A percentile compares a stretch with the other conserved stretches of the same genome.
Evolutionary conservation across 257 asterid species (phyloP).

Genomic region (Solanum acaule): DNA sequence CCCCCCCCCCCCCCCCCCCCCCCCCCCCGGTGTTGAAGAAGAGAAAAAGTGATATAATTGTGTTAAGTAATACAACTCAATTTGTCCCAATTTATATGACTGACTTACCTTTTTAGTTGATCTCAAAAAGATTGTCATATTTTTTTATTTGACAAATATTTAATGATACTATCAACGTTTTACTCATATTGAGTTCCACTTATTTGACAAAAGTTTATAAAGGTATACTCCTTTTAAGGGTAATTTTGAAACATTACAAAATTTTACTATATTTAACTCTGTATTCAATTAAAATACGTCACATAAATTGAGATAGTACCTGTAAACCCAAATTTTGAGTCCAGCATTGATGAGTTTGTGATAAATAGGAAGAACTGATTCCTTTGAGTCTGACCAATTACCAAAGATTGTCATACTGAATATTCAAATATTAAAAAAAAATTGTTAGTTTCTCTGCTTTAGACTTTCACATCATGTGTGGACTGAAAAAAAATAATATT

Average conservation of each 20-base stretch:
- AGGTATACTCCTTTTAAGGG: neutral
- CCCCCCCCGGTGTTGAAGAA: too few relatives aligned
- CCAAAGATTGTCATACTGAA: constrained; percentile 62
- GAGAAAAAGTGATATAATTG: neutral
- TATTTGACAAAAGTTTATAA: neutral
- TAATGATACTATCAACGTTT: too few relatives aligned
- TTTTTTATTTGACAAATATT: too few relatives aligned
- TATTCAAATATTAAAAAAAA: neutral
- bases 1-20: too few relatives aligned
- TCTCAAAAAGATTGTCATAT: neutral
- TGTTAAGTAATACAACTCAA: neutral
- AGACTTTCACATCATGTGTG: neutral
- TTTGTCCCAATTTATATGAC: too few relatives aligned
- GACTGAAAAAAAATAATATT: neutral
- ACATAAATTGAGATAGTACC: constrained; percentile 21
- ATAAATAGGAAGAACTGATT: constrained; percentile 71
- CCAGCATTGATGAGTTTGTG: constrained; percentile 70
- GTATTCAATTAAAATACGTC: too few relatives aligned
- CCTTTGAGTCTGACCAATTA: constrained; percentile 44
- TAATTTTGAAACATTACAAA: too few relatives aligned
- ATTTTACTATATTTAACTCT: too few relatives aligned
- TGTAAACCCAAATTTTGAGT: constrained; percentile 79
- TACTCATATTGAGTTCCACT: too few relatives aligned
- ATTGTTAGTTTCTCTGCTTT: neutral
- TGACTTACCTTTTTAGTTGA: neutral